Percentiles rank a stretch among this genome's conserved stretches.
Conservation (phyloP, 805 yeast species). For the Kodamaea hsintzibuensis region DNA sequence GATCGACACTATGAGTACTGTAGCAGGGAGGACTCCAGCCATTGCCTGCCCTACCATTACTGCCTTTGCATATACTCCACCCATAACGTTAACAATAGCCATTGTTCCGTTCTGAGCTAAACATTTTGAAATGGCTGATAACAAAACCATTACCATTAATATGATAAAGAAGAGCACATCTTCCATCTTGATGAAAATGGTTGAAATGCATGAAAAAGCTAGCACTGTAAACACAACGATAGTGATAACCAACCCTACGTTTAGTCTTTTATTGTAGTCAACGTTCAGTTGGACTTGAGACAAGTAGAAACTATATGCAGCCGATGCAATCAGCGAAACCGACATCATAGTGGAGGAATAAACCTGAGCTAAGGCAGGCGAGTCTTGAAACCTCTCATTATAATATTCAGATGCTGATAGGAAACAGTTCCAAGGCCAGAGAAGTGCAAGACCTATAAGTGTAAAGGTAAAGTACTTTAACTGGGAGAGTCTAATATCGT, state of each 20-base stretch:
- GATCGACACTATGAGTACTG: constrained; percentile 60
- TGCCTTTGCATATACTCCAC: constrained; percentile 79
- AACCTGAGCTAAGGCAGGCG: constrained; percentile 52
- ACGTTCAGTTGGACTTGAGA: constrained; percentile 65
- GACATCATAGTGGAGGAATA: constrained; percentile 89
- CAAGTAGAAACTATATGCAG: constrained; percentile 57
- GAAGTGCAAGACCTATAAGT: constrained; percentile 68
- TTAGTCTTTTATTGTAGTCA: constrained; percentile 56
- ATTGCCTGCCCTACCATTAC: constrained; percentile 94
- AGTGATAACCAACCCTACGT: constrained; percentile 60
- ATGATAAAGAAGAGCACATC: constrained; percentile 48
- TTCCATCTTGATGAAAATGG: constrained; percentile 32
- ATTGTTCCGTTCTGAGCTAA: constrained; percentile 86
- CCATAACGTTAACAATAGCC: constrained; percentile 79
- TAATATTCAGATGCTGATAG: constrained; percentile 84
- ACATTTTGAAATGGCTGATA: constrained; percentile 75
- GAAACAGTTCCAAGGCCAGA: constrained; percentile 98
- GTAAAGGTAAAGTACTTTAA: constrained; percentile 59
- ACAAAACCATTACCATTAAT: constrained; percentile 61
- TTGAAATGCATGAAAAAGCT: constrained; percentile 49
- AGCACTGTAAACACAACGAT: constrained; percentile 56
- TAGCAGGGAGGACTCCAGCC: constrained; percentile 89
- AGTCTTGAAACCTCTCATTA: constrained; percentile 53
- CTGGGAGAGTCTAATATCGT: constrained; percentile 23
- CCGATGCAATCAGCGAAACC: constrained; percentile 69